A percentile compares a stretch with the other conserved stretches of the same genome.
Conservation (phyloP, 768 basidiomycete genomes). For the Suillus lakei region DNA sequence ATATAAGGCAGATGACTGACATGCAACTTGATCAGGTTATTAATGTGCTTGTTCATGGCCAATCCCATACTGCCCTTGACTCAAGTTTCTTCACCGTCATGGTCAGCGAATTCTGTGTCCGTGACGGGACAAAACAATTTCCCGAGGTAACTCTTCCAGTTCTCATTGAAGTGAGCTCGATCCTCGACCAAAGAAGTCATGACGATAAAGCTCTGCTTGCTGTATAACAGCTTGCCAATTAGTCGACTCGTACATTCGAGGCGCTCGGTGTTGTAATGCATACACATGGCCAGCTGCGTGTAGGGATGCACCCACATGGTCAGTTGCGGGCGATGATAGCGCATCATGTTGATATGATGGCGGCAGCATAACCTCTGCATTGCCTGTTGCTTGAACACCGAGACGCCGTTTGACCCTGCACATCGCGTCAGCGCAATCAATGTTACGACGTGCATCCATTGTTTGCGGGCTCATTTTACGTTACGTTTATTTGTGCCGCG, state of each 20-base stretch:
- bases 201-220: not conserved
- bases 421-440: not conserved
- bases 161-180: not conserved
- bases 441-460: not conserved
- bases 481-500: slow-evolving; percentile 1
- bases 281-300: not conserved
- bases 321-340: not conserved
- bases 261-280: not conserved
- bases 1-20: not conserved
- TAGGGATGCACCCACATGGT: not conserved
- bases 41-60: not conserved
- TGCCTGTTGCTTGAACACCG: slow-evolving; percentile 7
- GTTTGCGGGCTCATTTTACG: not conserved
- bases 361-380: not conserved
- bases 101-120: not conserved
- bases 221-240: not conserved
- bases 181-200: not conserved
- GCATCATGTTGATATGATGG: slow-evolving; percentile 2
- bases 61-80: not conserved
- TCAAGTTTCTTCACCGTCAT: not conserved
- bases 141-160: not conserved
- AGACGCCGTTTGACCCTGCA: not conserved
- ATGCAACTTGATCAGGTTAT: not conserved
- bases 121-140: not conserved
- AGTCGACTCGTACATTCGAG: not conserved